These are phyloP conservation scores for Botryotinia globosa DNA, from an alignment of 2,329 filamentous ascomycete species.

Conservation along the genomic window DNA sequence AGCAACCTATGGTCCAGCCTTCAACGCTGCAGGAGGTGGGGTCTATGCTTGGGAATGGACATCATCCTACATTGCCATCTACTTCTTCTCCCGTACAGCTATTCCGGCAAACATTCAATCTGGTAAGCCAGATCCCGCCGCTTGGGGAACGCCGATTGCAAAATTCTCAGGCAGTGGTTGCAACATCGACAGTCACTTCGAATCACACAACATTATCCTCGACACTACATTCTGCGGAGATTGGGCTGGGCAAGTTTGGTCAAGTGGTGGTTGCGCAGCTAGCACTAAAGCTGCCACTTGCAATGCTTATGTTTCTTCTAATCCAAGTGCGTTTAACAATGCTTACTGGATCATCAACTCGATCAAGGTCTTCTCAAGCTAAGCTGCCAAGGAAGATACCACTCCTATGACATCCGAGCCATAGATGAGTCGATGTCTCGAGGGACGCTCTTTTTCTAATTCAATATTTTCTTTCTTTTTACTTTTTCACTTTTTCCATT, in stretches of 20 bases:
- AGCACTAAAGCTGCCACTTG: conserved; percentile 58
- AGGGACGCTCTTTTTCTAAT: background rate
- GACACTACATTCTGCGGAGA: conserved; percentile 82
- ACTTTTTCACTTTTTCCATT: background rate
- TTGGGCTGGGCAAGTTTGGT: conserved; percentile 76
- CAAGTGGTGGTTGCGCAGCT: conserved; percentile 54
- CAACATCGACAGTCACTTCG: conserved; percentile 68
- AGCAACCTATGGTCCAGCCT: conserved; percentile 61
- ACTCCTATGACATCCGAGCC: background rate
- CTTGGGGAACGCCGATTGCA: conserved; percentile 68
- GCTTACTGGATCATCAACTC: conserved; percentile 75
- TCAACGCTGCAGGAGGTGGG: conserved; percentile 68
- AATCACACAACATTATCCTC: conserved; percentile 71
- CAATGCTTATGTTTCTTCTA: conserved; percentile 65
- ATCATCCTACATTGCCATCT: conserved; percentile 66
- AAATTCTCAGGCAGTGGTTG: conserved; percentile 68
- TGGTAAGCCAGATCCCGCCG: conserved; percentile 56
- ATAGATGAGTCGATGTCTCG: background rate
- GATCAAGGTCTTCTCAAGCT: conserved; percentile 30
- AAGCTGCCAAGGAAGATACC: conserved; percentile 22
- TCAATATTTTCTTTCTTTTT: background rate
- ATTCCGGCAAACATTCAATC: conserved; percentile 63
- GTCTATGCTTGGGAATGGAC: conserved; percentile 79
- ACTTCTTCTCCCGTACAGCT: conserved; percentile 69
- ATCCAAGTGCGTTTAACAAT: conserved; percentile 68